These are phyloP conservation scores for Selaginella tamariscina DNA, from an alignment of 75 land plant genomes.

Conservation along the genomic window DNA sequence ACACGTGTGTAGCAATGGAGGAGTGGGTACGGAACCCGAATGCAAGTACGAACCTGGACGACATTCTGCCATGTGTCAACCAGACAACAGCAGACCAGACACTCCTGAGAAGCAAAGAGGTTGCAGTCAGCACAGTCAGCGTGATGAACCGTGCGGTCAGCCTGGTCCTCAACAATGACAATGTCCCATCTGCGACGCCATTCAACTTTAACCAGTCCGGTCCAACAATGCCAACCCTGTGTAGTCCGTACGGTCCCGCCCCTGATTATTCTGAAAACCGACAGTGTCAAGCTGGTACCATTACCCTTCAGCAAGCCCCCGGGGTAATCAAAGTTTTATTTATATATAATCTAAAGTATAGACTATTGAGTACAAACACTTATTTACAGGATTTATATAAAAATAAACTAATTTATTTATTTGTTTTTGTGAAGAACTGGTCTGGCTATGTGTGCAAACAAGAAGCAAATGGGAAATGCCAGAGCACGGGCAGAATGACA, in stretches of 20 bases:
- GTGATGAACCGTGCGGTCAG: conserved; percentile 36
- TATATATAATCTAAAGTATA: not conserved
- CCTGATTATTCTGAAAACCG: conserved; percentile 25
- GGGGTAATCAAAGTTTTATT: conserved; percentile 30
- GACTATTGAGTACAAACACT: not conserved
- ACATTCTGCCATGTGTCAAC: conserved; percentile 65
- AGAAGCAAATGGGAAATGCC: conserved; percentile 32
- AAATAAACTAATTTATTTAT: conserved; percentile 5
- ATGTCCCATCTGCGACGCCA: conserved; percentile 14
- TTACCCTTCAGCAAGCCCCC: conserved; percentile 36
- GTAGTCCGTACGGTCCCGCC: conserved; percentile 35
- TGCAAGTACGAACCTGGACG: conserved; percentile 46
- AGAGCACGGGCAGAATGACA: conserved; percentile 39
- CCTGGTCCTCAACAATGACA: conserved; percentile 31
- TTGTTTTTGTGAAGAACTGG: conserved; percentile 44
- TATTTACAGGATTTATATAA: no score
- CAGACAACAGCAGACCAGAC: conserved; percentile 42
- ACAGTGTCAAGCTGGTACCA: conserved; percentile 29
- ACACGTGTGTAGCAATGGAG: conserved; percentile 76
- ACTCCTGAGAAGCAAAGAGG: conserved; percentile 31
- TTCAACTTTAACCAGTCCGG: conserved; percentile 61
- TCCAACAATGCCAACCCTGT: conserved; percentile 44
- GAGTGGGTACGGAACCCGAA: conserved; percentile 60
- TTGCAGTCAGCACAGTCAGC: conserved; percentile 21
- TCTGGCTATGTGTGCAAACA: conserved; percentile 35